These are phyloP conservation scores for Thermomyces lanuginosus DNA, from an alignment of 2,329 filamentous ascomycete species.

Conservation along the genomic window DNA sequence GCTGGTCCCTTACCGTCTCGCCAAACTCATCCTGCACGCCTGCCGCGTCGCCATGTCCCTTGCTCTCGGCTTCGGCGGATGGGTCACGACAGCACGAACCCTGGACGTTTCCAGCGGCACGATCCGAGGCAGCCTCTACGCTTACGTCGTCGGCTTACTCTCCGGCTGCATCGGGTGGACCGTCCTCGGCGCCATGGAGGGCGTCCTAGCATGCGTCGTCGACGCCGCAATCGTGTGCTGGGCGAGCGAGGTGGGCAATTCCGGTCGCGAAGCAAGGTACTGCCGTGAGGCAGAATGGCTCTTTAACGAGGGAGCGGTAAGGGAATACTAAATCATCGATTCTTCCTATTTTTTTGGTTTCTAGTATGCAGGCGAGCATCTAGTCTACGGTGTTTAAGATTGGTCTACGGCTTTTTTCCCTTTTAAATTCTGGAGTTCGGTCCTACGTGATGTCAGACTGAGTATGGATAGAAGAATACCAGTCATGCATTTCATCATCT, in stretches of 20 bases:
- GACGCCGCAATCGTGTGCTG: conserved; percentile 87
- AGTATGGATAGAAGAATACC: too few relatives aligned
- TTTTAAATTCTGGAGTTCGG: too few relatives aligned
- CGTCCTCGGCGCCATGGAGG: conserved; percentile 78
- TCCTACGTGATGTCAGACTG: too few relatives aligned
- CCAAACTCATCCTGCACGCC: conserved; percentile 80
- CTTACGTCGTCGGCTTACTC: conserved; percentile 82
- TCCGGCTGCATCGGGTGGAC: conserved; percentile 93
- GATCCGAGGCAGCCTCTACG: conserved; percentile 69
- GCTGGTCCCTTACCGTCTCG: conserved; percentile 73
- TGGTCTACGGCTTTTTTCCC: too few relatives aligned
- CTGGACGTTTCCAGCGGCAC: conserved; percentile 41
- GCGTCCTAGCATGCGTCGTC: conserved; percentile 69
- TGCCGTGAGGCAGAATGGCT: conserved; percentile 82
- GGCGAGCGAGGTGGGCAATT: conserved; percentile 66
- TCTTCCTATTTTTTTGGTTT: too few relatives aligned
- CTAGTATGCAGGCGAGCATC: too few relatives aligned
- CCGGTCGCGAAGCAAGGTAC: conserved; percentile 49
- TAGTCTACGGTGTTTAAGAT: too few relatives aligned
- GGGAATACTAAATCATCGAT: too few relatives aligned
- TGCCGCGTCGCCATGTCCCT: conserved; percentile 83
- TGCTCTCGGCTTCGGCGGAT: conserved; percentile 82
- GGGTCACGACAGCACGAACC: conserved; percentile 80
- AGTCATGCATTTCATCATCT: too few relatives aligned
- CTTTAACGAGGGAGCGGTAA: conserved; percentile 49